A percentile compares a stretch with the other conserved stretches of the same genome.
Conservation (phyloP, 345 rosid species). For the Turritis glabra region DNA sequence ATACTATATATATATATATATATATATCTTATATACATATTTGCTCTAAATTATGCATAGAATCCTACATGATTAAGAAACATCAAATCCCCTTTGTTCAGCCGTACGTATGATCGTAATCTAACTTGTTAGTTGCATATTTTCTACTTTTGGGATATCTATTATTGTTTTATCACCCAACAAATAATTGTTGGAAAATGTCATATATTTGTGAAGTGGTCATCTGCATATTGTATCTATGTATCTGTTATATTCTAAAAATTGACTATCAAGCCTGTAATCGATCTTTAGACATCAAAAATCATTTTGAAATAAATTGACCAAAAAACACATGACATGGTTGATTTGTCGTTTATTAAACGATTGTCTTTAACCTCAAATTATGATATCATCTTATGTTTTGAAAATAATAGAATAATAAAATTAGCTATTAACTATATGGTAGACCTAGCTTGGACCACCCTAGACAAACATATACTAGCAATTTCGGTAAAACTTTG, state of each 20-base stretch:
- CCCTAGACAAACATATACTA: not conserved
- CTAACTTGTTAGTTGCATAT: constrained; percentile 12
- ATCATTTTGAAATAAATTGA: no score
- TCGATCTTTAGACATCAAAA: not conserved
- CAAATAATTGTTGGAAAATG: not conserved
- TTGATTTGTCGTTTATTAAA: constrained; percentile 1
- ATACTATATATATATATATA: not conserved
- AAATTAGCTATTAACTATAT: not conserved
- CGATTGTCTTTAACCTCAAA: not conserved
- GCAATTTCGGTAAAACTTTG: not conserved
- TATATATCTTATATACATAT: not conserved
- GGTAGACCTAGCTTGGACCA: not conserved
- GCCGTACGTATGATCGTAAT: constrained; percentile 20
- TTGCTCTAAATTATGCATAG: not conserved
- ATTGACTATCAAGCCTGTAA: not conserved
- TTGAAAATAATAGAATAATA: not conserved
- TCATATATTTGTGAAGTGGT: not conserved
- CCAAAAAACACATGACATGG: constrained; percentile 2
- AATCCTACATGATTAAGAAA: not conserved
- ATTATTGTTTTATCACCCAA: not conserved
- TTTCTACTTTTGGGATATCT: constrained; percentile 2
- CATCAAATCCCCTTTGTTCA: not conserved
- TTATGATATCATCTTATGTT: not conserved
- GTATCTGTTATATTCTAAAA: not conserved
- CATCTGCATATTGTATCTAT: not conserved